Conservation (phyloP, 441 rosid species). For the Adansonia gregorii region DNA sequence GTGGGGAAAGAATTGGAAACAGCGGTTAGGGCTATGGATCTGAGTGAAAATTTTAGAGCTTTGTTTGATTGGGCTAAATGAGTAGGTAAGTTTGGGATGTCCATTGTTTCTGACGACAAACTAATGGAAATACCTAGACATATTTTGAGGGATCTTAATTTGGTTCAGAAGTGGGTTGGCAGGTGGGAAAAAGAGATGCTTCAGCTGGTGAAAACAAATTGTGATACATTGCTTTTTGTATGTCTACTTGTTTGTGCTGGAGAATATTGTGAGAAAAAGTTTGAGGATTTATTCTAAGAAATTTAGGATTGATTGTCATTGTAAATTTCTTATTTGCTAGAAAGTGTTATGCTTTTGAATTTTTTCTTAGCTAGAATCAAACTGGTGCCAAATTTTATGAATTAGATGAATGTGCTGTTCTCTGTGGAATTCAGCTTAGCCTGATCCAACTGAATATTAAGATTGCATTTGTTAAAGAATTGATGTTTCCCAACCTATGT, state of each 20-base stretch:
- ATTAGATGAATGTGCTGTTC: background rate
- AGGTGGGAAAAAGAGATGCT: background rate
- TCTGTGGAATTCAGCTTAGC: background rate
- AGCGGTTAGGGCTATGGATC: conserved; percentile 8
- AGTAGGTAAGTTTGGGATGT: background rate
- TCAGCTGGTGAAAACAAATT: background rate
- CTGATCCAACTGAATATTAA: background rate
- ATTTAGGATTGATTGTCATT: background rate
- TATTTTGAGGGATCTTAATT: background rate
- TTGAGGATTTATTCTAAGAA: background rate
- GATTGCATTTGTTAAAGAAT: too few species aligned
- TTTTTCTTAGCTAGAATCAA: background rate
- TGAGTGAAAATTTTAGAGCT: background rate
- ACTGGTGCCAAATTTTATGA: background rate
- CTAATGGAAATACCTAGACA: background rate
- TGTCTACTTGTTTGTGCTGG: background rate
- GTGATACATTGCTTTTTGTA: background rate
- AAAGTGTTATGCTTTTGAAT: background rate
- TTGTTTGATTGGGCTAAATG: conserved; percentile 3
- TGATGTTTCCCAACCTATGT: background rate
- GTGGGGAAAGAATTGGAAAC: background rate
- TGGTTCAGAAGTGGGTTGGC: background rate
- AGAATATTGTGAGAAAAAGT: background rate
- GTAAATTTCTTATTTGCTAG: background rate
- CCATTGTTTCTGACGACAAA: background rate